A percentile compares a stretch with the other conserved stretches of the same genome.
Evolutionary conservation across 352 stramenopile species (phyloP).

Genomic region (Pythium diclinum): DNA sequence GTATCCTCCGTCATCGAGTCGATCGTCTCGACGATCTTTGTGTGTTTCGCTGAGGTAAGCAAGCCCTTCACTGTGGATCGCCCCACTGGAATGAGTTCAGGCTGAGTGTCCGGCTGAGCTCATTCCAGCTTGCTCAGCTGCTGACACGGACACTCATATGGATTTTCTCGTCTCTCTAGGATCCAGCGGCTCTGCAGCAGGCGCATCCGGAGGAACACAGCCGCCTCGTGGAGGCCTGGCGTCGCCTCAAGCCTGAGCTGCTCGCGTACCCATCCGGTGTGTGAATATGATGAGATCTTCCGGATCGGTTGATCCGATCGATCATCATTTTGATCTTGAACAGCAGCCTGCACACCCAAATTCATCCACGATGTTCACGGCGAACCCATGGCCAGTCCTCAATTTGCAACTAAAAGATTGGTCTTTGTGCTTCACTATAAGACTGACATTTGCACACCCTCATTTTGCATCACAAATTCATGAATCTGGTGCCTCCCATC

Average conservation of each 20-base stretch:
- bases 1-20: slow-evolving; percentile 82
- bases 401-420: neutral
- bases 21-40: slow-evolving; percentile 83
- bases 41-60: slow-evolving; percentile 85
- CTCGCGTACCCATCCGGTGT: slow-evolving; percentile 29
- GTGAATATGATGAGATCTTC: neutral
- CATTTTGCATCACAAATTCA: neutral
- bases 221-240: slow-evolving; percentile 69
- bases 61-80: too few species aligned
- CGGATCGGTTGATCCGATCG: neutral
- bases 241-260: slow-evolving; percentile 67
- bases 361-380: neutral
- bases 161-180: slow-evolving; percentile 35
- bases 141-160: slow-evolving; percentile 4
- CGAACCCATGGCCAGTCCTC: neutral
- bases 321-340: too few species aligned
- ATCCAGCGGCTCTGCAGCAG: slow-evolving; percentile 63
- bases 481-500: neutral
- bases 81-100: neutral
- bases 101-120: too few species aligned
- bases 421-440: neutral
- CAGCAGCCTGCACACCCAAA: neutral
- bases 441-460: neutral
- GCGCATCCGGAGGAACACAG: slow-evolving; percentile 69
- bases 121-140: too few species aligned